Evolutionary conservation across 75 land plant genomes (phyloP), one percentile per base, ranked within the genome.

Genomic region (Azolla pinnata): DNA sequence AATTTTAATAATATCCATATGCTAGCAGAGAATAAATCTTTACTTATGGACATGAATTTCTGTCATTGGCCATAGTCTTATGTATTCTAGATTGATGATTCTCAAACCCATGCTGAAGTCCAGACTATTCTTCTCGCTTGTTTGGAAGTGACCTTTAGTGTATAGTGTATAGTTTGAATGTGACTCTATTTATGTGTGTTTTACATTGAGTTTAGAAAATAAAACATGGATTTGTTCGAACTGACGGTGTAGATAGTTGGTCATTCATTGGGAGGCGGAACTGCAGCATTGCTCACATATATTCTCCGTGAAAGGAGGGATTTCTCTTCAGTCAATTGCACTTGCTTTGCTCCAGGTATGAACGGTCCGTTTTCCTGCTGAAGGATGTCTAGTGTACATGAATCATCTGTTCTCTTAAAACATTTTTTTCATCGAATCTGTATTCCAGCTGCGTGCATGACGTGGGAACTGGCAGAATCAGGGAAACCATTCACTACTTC

Each of bases 201-300:
- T n/a, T n/a, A n/a, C n/a, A n/a, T n/a, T n/a, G n/a, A n/a, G n/a
- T n/a, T n/a, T n/a, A n/a, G n/a, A n/a, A n/a, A n/a, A n/a, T n/a
- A n/a, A n/a, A n/a, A n/a, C 44, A 42, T 42, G 14, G 17, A 42
- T 42, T 56, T 19, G 18, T 58, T 46, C n/a, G n/a, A n/a, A n/a
- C n/a, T n/a, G n/a, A n/a, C n/a, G n/a, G n/a, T 46, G 63, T 75
- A 95, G 99, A 74, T 95, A 58, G 96, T 95, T 34, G 99, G 99
- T 5, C 99, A 95, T 45, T 95, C 99, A 29, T 77, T 95, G 35
- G 99, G 99, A 59, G 99, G 99, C 28, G 99, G 99, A 14, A 95
- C 99, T 45, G 99, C 96, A 25, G 96, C 99, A 28, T 78, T 95
- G 53, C 65, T 95, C 28, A 89, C 99, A 2, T 95, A 89, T 68